Evolutionary conservation across 2,329 filamentous ascomycete species (phyloP).

Genomic region (Cephalotrichum gorgonifer): DNA sequence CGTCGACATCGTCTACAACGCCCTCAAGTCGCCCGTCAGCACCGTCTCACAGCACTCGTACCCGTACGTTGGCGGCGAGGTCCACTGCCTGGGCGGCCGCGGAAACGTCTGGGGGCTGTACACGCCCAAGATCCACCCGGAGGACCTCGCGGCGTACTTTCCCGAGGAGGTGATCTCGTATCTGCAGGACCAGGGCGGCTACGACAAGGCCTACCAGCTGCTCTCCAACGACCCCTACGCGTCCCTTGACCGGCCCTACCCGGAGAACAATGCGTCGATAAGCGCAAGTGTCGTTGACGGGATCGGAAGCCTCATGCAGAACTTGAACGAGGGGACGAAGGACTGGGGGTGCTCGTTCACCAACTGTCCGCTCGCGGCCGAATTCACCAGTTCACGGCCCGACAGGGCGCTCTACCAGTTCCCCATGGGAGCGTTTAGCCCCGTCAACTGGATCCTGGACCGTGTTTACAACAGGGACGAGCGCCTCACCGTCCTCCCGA

Average conservation of each 20-base stretch:
- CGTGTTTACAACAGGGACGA: constrained; percentile 6
- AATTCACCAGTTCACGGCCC: background rate
- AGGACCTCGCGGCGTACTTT: constrained; percentile 28
- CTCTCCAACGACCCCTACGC: constrained; percentile 1
- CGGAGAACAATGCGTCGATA: background rate
- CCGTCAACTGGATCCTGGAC: constrained; percentile 5
- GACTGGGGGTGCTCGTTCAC: constrained; percentile 1
- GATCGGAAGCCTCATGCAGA: constrained; percentile 4
- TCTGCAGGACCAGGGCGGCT: background rate
- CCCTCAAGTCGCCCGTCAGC: constrained; percentile 3
- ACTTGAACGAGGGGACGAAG: constrained; percentile 3
- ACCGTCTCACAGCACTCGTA: constrained; percentile 1
- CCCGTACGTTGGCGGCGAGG: constrained; percentile 1
- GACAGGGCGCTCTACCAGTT: constrained; percentile 2
- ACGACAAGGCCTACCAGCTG: constrained; percentile 3
- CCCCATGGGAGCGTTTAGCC: constrained; percentile 4
- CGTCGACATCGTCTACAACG: constrained; percentile 4
- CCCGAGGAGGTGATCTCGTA: background rate
- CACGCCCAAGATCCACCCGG: constrained; percentile 2
- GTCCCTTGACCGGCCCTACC: constrained; percentile 1
- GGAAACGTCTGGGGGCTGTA: constrained; percentile 4
- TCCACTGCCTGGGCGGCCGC: constrained; percentile 2
- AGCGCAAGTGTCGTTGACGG: constrained; percentile 5
- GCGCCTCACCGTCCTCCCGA: constrained; percentile 3
- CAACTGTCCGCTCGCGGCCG: background rate